These are phyloP conservation scores for Rhodotorula babjevae DNA, from an alignment of 768 basidiomycete species.

Conservation along the genomic window DNA sequence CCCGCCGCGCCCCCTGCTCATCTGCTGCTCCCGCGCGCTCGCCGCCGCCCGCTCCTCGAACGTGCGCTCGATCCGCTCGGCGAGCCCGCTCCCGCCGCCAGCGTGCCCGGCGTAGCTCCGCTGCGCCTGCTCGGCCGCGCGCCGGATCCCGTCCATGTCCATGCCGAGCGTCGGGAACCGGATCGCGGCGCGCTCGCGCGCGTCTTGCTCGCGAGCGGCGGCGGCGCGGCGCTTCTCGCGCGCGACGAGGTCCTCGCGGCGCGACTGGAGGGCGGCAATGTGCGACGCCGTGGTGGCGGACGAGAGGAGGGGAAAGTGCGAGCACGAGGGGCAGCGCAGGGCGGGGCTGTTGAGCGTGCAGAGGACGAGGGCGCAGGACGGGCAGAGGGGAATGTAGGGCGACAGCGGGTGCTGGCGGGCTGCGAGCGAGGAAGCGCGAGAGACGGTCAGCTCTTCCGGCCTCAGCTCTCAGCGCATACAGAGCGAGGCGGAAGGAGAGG, in stretches of 20 bases:
- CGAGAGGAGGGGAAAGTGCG: conserved; percentile 15
- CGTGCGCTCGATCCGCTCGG: conserved; percentile 18
- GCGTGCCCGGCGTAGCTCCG: conserved; percentile 27
- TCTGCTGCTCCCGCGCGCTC: not conserved
- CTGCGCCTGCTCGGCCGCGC: not conserved
- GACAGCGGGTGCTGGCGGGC: conserved; percentile 29
- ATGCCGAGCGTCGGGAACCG: conserved; percentile 22
- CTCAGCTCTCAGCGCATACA: too few relatives aligned
- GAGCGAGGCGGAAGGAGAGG: not conserved
- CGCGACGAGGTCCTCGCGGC: not conserved
- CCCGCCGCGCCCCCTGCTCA: not conserved
- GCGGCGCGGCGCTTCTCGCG: not conserved
- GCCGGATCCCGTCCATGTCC: not conserved
- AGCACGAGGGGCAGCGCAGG: conserved; percentile 30
- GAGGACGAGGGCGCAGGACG: conserved; percentile 28
- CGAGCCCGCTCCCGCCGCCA: conserved; percentile 2
- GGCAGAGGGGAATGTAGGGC: conserved; percentile 19
- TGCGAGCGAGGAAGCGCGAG: not conserved
- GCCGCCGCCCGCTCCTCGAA: conserved; percentile 5
- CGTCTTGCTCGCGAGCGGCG: not conserved
- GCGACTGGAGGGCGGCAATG: not conserved
- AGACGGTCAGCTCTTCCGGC: too few relatives aligned
- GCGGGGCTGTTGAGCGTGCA: conserved; percentile 30
- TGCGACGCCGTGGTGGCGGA: not conserved
- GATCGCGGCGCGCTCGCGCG: conserved; percentile 19